Conservation (phyloP, 208 protist species). For the Leishmania amazonensis region DNA sequence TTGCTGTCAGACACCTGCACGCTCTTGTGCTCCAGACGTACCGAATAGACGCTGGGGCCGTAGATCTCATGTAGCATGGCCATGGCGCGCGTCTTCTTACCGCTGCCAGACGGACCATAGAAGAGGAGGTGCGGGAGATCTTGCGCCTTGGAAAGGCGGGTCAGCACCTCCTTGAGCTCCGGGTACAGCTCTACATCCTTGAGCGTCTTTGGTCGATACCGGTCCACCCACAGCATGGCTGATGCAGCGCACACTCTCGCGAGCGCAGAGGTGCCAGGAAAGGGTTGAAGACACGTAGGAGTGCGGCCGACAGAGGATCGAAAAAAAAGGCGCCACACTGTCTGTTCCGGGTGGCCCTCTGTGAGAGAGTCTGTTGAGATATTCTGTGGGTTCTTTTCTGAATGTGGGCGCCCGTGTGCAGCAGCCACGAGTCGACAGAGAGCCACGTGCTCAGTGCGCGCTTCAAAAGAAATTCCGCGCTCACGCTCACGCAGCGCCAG, state of each 20-base stretch:
- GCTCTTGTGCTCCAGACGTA: conserved; percentile 92
- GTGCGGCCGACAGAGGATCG: neutral
- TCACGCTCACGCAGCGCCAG: neutral
- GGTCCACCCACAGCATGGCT: conserved; percentile 98
- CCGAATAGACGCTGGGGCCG: conserved; percentile 87
- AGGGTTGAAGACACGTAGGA: too few species aligned
- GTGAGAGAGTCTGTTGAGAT: neutral
- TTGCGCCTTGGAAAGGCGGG: conserved; percentile 74
- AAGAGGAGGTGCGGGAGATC: conserved; percentile 98
- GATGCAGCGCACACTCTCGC: neutral
- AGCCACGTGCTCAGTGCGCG: neutral
- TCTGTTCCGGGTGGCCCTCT: neutral
- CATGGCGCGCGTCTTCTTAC: conserved; percentile 97
- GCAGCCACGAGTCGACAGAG: neutral
- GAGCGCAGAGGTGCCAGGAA: neutral
- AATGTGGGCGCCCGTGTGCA: neutral
- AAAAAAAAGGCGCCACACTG: neutral
- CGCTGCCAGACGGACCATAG: conserved; percentile 96
- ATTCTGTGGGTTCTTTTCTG: neutral
- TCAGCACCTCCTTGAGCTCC: conserved; percentile 89
- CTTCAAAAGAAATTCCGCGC: neutral
- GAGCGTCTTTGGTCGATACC: conserved; percentile 97
- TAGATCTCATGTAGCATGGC: conserved; percentile 95
- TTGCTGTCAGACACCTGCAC: conserved; percentile 92
- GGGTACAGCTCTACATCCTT: conserved; percentile 95